Evolutionary conservation across 2,329 filamentous ascomycete species (phyloP).

Genomic region (Remersonia thermophila): DNA sequence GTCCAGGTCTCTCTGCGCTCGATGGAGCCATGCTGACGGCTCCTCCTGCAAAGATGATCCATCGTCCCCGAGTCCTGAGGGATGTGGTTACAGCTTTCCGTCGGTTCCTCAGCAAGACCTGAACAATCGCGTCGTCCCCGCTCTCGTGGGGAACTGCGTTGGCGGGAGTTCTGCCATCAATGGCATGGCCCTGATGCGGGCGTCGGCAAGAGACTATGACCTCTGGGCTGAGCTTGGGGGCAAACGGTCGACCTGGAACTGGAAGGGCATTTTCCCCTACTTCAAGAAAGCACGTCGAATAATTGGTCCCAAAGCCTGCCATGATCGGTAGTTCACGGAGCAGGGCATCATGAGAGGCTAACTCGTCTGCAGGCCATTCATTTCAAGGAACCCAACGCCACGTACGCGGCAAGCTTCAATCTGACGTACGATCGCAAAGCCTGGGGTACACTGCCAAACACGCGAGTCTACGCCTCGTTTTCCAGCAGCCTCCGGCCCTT

Average conservation of each 20-base stretch:
- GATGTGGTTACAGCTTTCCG: constrained; percentile 9
- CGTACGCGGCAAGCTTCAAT: constrained; percentile 10
- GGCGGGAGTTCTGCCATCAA: constrained; percentile 21
- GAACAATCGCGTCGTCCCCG: constrained; percentile 14
- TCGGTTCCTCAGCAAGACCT: constrained; percentile 16
- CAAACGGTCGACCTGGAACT: constrained; percentile 18
- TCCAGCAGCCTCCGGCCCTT: too few species aligned
- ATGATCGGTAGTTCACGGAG: neutral
- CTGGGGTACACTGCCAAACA: constrained; percentile 12
- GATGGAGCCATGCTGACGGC: neutral
- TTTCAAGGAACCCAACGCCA: too few species aligned
- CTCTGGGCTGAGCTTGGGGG: constrained; percentile 18
- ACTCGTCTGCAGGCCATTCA: too few species aligned
- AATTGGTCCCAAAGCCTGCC: neutral
- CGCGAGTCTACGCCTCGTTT: too few species aligned
- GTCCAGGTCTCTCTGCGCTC: constrained; percentile 1
- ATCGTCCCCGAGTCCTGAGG: constrained; percentile 1
- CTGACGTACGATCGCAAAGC: constrained; percentile 19
- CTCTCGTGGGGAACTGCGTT: constrained; percentile 16
- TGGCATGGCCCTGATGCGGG: constrained; percentile 20
- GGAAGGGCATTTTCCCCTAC: constrained; percentile 20
- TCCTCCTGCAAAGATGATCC: constrained; percentile 2
- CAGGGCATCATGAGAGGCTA: constrained; percentile 9
- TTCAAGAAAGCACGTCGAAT: constrained; percentile 17
- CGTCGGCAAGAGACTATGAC: constrained; percentile 19